Conservation (phyloP, 208 protist genomes). For the Crithidia fasciculata region DNA sequence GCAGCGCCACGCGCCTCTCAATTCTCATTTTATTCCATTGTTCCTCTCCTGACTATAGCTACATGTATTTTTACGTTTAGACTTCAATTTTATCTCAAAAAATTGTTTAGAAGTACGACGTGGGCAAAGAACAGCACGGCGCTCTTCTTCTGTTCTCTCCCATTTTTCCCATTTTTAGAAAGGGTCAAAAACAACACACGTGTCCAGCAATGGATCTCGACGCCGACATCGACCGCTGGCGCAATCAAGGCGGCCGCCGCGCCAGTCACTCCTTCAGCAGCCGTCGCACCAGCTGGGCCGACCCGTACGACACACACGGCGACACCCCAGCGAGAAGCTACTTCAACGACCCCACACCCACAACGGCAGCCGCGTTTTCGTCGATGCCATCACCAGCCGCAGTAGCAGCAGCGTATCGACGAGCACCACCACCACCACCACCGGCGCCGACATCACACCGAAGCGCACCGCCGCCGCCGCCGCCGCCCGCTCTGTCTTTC, state of each 20-base stretch:
- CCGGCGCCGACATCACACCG: too few species aligned
- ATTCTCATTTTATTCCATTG: too few species aligned
- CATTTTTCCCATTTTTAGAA: constrained; percentile 9
- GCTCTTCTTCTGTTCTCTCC: constrained; percentile 7
- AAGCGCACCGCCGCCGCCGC: neutral
- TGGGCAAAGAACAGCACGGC: too few species aligned
- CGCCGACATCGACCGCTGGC: constrained; percentile 27
- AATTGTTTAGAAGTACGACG: too few species aligned
- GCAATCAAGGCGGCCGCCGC: constrained; percentile 6
- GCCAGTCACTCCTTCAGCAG: constrained; percentile 12
- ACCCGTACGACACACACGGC: constrained; percentile 15
- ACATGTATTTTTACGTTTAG: too few species aligned
- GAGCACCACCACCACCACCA: constrained; percentile 10
- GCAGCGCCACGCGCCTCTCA: too few species aligned
- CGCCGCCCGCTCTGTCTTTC: neutral
- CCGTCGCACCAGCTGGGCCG: constrained; percentile 1
- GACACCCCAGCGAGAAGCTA: constrained; percentile 1
- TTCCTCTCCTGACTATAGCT: too few species aligned
- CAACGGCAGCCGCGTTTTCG: neutral
- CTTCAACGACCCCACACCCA: constrained; percentile 16
- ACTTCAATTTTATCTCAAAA: too few species aligned
- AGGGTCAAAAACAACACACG: neutral
- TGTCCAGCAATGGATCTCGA: constrained; percentile 19
- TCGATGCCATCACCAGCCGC: neutral
- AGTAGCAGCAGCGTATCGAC: neutral